Evolutionary conservation across 1,284 basidiomycete genomes (phyloP).

Genomic region (Heterobasidion annosum): DNA sequence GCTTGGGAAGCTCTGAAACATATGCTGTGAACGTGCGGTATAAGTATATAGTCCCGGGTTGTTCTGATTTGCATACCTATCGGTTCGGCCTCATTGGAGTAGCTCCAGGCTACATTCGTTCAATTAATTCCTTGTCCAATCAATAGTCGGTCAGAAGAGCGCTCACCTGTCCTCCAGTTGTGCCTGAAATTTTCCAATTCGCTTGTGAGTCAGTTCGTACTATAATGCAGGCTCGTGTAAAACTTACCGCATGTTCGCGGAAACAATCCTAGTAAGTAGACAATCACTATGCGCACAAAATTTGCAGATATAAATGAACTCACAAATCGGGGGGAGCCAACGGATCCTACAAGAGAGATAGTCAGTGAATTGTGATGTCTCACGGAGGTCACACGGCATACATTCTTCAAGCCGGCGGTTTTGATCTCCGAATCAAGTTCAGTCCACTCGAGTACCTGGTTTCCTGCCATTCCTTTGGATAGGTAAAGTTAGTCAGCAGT

Average conservation of each 20-base stretch:
- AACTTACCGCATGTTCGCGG: constrained; percentile 36
- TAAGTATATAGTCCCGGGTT: neutral
- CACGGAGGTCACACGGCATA: constrained; percentile 18
- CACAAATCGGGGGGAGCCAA: constrained; percentile 52
- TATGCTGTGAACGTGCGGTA: constrained; percentile 14
- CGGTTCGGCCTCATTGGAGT: constrained; percentile 15
- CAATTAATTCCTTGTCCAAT: neutral
- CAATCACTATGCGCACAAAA: neutral
- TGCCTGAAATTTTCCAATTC: constrained; percentile 10
- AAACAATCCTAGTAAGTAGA: constrained; percentile 29
- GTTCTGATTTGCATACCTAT: constrained; percentile 11
- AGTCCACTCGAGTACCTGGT: constrained; percentile 56
- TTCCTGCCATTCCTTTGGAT: constrained; percentile 48
- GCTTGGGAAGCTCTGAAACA: constrained; percentile 23
- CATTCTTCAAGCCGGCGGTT: constrained; percentile 47
- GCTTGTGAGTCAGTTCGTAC: neutral
- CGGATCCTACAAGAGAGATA: constrained; percentile 32
- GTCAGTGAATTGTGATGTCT: neutral
- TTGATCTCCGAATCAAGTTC: constrained; percentile 58
- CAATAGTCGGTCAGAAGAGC: too few species aligned
- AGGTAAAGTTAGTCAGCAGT: neutral
- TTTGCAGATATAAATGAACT: constrained; percentile 11
- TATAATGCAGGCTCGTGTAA: neutral
- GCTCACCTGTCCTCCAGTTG: constrained; percentile 41
- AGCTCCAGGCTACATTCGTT: constrained; percentile 18